phyloP scores from a whole-genome alignment of 2,329 filamentous ascomycete species.

The Dactylonectria macrodidyma region DNA sequence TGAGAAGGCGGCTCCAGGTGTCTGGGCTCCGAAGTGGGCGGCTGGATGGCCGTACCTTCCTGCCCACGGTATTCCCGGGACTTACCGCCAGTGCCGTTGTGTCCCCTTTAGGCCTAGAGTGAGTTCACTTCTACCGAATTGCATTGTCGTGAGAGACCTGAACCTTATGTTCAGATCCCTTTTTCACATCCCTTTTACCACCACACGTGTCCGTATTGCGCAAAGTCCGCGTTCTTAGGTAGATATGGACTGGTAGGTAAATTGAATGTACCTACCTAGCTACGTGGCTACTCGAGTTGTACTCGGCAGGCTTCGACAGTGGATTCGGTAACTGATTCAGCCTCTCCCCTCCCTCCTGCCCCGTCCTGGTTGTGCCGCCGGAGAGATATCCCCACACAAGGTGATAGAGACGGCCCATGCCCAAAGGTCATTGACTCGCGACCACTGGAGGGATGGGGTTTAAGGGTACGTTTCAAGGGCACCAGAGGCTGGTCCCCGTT shows the following conservation, averaged over 20 bases:
- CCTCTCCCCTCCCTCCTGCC: background rate
- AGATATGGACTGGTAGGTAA: too few species aligned
- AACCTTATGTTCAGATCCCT: too few species aligned
- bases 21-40: background rate
- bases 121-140: background rate
- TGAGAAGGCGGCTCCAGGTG: background rate
- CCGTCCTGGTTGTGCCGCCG: background rate
- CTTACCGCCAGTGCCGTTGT: slow-evolving; percentile 23
- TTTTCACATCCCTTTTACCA: too few species aligned
- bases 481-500: slow-evolving; percentile 4
- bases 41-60: slow-evolving; percentile 30
- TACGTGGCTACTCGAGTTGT: too few species aligned
- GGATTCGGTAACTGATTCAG: background rate
- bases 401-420: background rate
- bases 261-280: too few species aligned
- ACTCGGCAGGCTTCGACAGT: background rate
- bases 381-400: background rate
- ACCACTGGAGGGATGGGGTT: background rate
- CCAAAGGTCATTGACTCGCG: background rate
- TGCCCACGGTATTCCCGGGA: slow-evolving; percentile 37
- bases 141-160: too few species aligned
- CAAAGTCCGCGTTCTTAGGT: too few species aligned
- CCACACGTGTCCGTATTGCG: too few species aligned
- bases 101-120: slow-evolving; percentile 21
- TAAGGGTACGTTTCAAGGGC: background rate